Evolutionary conservation across 2,329 filamentous ascomycete genomes (phyloP), one percentile per base, ranked within the genome.

Genomic region (Fusarium chaquense): DNA sequence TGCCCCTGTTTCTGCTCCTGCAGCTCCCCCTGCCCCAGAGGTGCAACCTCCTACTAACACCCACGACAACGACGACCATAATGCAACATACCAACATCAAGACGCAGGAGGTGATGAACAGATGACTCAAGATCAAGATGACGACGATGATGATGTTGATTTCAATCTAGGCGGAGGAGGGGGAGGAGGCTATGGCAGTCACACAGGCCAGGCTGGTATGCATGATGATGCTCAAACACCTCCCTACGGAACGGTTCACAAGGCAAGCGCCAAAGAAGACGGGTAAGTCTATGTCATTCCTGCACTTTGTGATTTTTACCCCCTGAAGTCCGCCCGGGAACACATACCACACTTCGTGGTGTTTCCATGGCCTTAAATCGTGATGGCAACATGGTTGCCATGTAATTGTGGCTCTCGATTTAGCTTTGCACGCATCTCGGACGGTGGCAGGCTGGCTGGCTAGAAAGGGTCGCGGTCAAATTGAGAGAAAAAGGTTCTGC

Each of bases 191-290:
- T 71, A 70, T 60, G 43, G 52, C 40, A 67, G 78, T 66, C 75
- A 77, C 61, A 78, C 72, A 57, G 59, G 59, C 55, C 76, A 75
- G 38, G 24, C 45, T 45, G 22, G 57, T 28, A 57, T 76, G 44
- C 78, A 81, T 26, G 76, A 80, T 30, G 75, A 74, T 22, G 72
- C 65, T 41, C 71, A 73, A 32, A 73, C 80, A 38, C 76, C 75
- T 49, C 79, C 76, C 5, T 78, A 78, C 36, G 79, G 80, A 59
- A 76, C 77, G 28, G 79, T 81, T 18, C 79, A 81, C 67, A 88
- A 86, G 64, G 89, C 92, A 66, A 91, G 90, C 65, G 92, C 94
- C 72, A 83, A 83, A 75, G 81, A 83, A 76, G 81, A 83, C 61
- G 81, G 81, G 81, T 83, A 76, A 82, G 81, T 82, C 62, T 68